Conservation (phyloP, 2,329 filamentous ascomycete genomes). For the Diaporthe batatas region DNA sequence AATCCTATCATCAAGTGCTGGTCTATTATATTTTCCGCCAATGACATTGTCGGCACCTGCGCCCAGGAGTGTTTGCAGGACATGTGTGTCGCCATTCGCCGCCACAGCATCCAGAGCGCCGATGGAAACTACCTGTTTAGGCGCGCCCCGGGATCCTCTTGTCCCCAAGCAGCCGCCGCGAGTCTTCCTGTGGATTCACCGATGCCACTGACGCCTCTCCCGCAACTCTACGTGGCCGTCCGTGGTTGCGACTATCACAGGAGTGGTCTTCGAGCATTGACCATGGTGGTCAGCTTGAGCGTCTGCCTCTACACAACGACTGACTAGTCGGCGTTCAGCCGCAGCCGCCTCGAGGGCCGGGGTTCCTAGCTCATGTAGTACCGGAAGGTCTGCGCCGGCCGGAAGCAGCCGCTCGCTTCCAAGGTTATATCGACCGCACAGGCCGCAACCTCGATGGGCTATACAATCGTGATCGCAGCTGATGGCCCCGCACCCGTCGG, state of each 20-base stretch:
- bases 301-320: neutral
- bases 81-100: too few species aligned
- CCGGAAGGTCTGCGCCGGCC: neutral
- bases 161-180: too few species aligned
- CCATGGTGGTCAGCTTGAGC: neutral
- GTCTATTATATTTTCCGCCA: too few species aligned
- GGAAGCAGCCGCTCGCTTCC: neutral
- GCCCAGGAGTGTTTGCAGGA: too few species aligned
- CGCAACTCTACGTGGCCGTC: neutral
- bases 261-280: neutral
- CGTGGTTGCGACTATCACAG: neutral
- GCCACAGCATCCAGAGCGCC: too few species aligned
- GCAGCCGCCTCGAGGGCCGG: neutral
- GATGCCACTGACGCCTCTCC: neutral
- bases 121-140: too few species aligned
- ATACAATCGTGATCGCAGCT: neutral
- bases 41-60: too few species aligned
- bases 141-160: too few species aligned
- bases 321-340: neutral
- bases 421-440: neutral
- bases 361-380: neutral
- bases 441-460: neutral
- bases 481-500: accelerated
- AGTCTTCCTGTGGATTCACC: too few species aligned
- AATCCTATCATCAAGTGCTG: too few species aligned